Base-by-base conservation (phyloP, 345 rosid genomes). In the Dimocarpus longan region DNA sequence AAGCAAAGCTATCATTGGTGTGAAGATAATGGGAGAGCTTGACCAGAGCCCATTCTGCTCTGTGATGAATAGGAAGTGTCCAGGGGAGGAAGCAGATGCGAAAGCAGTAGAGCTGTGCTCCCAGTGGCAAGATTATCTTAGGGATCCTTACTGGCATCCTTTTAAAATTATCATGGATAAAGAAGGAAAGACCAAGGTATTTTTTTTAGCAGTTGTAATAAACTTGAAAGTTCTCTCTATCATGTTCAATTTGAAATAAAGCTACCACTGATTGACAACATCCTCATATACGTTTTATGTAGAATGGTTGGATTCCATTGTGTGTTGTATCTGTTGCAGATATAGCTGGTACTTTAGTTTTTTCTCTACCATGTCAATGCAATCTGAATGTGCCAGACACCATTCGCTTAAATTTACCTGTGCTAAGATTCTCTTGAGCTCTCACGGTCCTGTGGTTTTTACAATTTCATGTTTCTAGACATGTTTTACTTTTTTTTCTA, bases 21-120 rank as follows among this genome's bases (percentile, higher is more conserved):
- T 91, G 16, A 91, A 87, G 84, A 86, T 81, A 70, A 87, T 92
- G 91, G 95, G 92, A 12, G 90, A 84, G 15, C 83, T 91, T 68
- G 84, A 87, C 68, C 39, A 22, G 9, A 81, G 70, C 39, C 86
- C 87, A 28, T 89, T 92, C 73, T 52, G n/a, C 15, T 5, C 5
- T 9, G 90, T 79, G 73, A 78, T 81, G 77, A 89, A 78, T 81
- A 81, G 68, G 79, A 88, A 83, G 39, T 83, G 43, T 85, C 21
- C 80, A 6, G 56, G 60, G 10, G 77, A 71, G 73, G 82, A 87
- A 46, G 90, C 88, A 10, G 86, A 78, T n/a, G 64, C 32, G 39
- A 85, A 80, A 81, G 89, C 90, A 9, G 66, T 32, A 8, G 79
- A 81, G 75, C 63, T 88, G 54, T 86, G 92, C 71, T 89, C 91